Base-by-base conservation (phyloP, 2,329 filamentous ascomycete species). In the Sporothrix pseudoabietina region DNA sequence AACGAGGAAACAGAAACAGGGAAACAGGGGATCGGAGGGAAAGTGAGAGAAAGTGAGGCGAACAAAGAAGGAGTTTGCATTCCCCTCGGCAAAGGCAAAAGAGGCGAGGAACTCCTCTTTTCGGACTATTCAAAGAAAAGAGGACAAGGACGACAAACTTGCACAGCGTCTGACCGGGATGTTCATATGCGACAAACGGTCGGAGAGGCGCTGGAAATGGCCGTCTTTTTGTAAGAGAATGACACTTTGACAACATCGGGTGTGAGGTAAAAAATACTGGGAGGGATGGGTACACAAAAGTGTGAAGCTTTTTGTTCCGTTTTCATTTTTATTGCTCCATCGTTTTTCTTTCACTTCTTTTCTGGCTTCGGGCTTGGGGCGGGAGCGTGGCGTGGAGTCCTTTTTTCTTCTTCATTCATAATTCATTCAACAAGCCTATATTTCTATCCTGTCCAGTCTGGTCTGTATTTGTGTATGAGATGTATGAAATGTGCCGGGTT, bases 371-470 rank as follows among this genome's bases (percentile, higher is more conserved):
- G 71, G 32, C 68, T 68, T 63, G 14, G 72, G 73, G 72, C 49
- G 71, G 69, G 73, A 54, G 75, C 73, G 75, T 68, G 73, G 75
- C 74, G 75, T 71, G 72, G 72, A 73, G 72, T 65, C 65, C 54
- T 69, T 68, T 69, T 68, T 69, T 44, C 72, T 69, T 69, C 44
- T 68, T 76, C 75, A 41, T 19, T 49, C 44, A 49, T 19, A 49
- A 19, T 49, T 19, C 14, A 49, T 49, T 49, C 14, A 49, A 19
- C 10, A 49, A 49, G 19, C 4, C 41, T 12, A 19, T 49, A 12
- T 19, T 4, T 49, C 14, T 19, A 49, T 4, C 4, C 19, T 14
- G 44, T 44, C 35, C 35, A 35, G 35, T 8, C 35, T 35, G 35
- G 8, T 35, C 8, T 35, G 5, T 35, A 35, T 35, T 5, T 35